Conservation (phyloP, 495 filamentous ascomycete genomes). For the Penicillium antarcticum region DNA sequence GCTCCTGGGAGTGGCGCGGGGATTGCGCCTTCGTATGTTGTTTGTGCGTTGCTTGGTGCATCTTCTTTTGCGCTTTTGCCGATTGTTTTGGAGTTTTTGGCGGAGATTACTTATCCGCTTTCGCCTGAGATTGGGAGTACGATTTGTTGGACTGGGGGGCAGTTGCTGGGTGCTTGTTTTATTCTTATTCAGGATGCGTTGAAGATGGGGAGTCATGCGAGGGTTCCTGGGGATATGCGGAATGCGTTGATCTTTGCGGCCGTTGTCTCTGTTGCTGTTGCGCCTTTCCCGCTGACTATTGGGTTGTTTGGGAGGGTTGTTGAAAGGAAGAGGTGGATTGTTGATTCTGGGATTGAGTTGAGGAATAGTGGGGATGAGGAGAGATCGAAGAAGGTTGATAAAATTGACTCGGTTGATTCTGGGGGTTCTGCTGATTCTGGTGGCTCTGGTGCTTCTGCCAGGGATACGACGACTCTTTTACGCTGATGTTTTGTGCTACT, state of each 20-base stretch:
- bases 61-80: constrained; percentile 78
- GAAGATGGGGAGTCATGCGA: constrained; percentile 52
- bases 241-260: constrained; percentile 75
- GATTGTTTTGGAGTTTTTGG: constrained; percentile 79
- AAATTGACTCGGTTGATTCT: not conserved
- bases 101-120: constrained; percentile 81
- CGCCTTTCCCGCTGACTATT: constrained; percentile 64
- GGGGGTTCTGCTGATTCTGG: not conserved
- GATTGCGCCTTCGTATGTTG: constrained; percentile 63
- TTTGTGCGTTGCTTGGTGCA: constrained; percentile 69
- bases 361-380: not conserved
- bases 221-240: constrained; percentile 67
- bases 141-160: constrained; percentile 77
- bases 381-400: not conserved
- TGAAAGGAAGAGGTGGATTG: constrained; percentile 53
- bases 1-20: constrained; percentile 68
- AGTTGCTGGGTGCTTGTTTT: constrained; percentile 71
- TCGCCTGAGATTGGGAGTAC: constrained; percentile 83
- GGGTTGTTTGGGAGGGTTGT: constrained; percentile 61
- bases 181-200: constrained; percentile 79
- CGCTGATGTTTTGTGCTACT: not conserved
- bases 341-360: constrained; percentile 43
- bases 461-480: not conserved
- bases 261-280: constrained; percentile 60
- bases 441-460: not conserved